phyloP scores from a whole-genome alignment of 192 early-diverging fungal genomes.

The Hyaloraphidium curvatum region DNA sequence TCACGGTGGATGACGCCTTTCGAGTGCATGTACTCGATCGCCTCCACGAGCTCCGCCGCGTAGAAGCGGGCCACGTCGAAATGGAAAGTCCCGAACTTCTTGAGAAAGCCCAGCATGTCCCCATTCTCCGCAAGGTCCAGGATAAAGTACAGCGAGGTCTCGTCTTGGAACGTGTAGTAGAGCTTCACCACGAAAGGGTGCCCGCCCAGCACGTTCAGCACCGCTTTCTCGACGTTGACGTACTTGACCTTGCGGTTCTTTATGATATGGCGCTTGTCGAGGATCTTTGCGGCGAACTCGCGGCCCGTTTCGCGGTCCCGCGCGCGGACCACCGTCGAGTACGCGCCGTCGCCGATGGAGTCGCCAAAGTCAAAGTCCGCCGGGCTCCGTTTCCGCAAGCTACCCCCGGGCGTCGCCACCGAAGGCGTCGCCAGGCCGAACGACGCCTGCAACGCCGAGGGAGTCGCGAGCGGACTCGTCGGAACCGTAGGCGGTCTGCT shows the following conservation, averaged over 20 bases:
- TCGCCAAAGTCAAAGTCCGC: constrained; percentile 71
- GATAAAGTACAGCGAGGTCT: constrained; percentile 69
- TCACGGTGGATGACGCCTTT: constrained; percentile 81
- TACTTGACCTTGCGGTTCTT: constrained; percentile 94
- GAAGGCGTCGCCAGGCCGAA: constrained; percentile 2
- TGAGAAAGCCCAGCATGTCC: constrained; percentile 68
- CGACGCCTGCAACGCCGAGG: not conserved
- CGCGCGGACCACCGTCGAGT: constrained; percentile 77
- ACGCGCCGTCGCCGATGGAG: constrained; percentile 82
- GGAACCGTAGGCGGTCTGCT: too few relatives aligned
- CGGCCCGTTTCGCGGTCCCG: constrained; percentile 44
- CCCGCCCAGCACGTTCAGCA: constrained; percentile 48
- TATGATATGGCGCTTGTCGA: constrained; percentile 65
- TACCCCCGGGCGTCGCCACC: not conserved
- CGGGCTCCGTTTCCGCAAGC: constrained; percentile 44
- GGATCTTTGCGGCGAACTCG: constrained; percentile 75
- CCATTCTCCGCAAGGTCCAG: constrained; percentile 79
- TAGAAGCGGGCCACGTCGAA: constrained; percentile 64
- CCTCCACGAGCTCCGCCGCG: constrained; percentile 63
- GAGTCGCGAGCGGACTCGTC: too few relatives aligned
- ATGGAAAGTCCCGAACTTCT: constrained; percentile 44
- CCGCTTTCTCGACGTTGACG: constrained; percentile 75
- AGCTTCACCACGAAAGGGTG: constrained; percentile 84
- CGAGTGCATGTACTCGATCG: constrained; percentile 74
- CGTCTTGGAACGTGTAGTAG: constrained; percentile 92